These are phyloP conservation scores for Vanilla planifolia DNA, from an alignment of 106 monocot species.

Conservation along the genomic window DNA sequence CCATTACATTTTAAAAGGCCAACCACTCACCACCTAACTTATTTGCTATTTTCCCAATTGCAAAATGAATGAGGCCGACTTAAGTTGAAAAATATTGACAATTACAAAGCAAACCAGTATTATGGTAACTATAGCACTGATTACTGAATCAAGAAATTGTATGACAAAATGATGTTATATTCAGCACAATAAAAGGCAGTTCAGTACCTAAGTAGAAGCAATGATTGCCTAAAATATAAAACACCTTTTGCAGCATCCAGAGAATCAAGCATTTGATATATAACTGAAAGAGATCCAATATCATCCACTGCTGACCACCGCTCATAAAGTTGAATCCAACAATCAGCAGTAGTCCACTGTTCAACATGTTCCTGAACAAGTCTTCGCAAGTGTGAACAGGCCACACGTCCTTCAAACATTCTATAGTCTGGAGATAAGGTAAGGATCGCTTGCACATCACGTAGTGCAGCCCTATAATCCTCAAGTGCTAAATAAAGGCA, in stretches of 20 bases:
- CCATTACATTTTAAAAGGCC: too few relatives aligned
- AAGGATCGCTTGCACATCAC: conserved; percentile 89
- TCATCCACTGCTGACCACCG: conserved; percentile 98
- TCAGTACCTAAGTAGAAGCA: conserved; percentile 92
- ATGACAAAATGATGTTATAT: too few relatives aligned
- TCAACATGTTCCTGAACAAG: conserved; percentile 86
- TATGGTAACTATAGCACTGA: too few relatives aligned
- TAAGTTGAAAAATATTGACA: too few relatives aligned
- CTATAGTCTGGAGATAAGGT: conserved; percentile 75
- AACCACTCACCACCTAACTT: too few relatives aligned
- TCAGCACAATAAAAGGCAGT: too few relatives aligned
- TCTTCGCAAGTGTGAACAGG: conserved; percentile 67
- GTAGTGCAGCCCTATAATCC: conserved; percentile 66
- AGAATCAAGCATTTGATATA: conserved; percentile 88
- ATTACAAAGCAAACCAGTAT: too few relatives aligned
- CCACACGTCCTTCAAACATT: conserved; percentile 87
- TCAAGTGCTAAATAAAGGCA: conserved; percentile 81
- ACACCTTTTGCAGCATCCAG: conserved; percentile 75
- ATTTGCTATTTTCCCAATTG: too few relatives aligned
- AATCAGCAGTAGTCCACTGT: conserved; percentile 86
- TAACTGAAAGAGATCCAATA: conserved; percentile 94
- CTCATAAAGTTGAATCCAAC: conserved; percentile 97
- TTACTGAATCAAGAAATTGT: too few relatives aligned
- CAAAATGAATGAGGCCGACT: too few relatives aligned
- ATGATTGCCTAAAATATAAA: conserved; percentile 92